These are phyloP conservation scores for Cydonia oblonga DNA, from an alignment of 331 rosid species.

Conservation along the genomic window DNA sequence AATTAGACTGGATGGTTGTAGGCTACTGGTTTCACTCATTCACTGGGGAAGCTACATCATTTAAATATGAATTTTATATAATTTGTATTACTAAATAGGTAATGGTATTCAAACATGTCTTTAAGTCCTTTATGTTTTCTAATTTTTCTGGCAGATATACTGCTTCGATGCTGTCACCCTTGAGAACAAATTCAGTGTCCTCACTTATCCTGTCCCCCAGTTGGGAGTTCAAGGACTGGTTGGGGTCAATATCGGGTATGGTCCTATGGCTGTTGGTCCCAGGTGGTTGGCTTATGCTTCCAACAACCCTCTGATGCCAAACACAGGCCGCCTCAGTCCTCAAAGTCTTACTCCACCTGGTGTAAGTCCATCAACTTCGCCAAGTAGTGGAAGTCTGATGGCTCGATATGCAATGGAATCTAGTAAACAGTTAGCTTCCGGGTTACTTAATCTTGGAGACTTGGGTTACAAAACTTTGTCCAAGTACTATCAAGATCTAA, in stretches of 20 bases:
- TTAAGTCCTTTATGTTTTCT: background rate
- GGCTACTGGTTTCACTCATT: background rate
- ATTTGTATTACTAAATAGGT: background rate
- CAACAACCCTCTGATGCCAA: conserved; percentile 50
- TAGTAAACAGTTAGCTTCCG: conserved; percentile 82
- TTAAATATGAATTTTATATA: background rate
- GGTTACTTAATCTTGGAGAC: conserved; percentile 69
- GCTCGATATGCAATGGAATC: conserved; percentile 96
- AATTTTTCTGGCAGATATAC: conserved; percentile 59
- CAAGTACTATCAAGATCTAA: conserved; percentile 68
- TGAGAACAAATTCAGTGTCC: conserved; percentile 84
- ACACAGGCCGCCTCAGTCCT: conserved; percentile 63
- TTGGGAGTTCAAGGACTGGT: conserved; percentile 77
- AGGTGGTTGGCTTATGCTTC: conserved; percentile 89
- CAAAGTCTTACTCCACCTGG: conserved; percentile 72
- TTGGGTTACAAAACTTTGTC: conserved; percentile 81
- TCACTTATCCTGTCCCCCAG: conserved; percentile 91
- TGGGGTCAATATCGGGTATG: conserved; percentile 85
- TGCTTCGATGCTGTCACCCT: conserved; percentile 95
- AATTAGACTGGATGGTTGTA: conserved; percentile 14
- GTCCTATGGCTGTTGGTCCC: conserved; percentile 89
- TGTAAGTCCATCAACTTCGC: conserved; percentile 87
- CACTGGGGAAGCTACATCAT: background rate
- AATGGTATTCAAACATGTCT: background rate
- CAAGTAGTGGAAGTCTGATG: conserved; percentile 65